phyloP scores from a whole-genome alignment of 352 stramenopile species.

The Pythium chondricola region DNA sequence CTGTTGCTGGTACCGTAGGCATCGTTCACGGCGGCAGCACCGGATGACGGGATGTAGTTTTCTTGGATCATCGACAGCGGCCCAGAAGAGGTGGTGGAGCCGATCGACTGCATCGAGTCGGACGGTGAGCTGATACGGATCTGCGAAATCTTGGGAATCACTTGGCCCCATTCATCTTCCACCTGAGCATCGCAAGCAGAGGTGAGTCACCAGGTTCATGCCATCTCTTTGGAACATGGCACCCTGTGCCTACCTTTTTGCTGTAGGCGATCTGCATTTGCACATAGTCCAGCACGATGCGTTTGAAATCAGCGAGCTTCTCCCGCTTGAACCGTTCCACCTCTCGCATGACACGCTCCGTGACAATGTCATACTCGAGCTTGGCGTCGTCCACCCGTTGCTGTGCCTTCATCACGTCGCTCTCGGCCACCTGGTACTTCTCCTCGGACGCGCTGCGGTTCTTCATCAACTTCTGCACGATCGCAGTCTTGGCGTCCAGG shows the following conservation, averaged over 20 bases:
- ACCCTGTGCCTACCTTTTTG: slow-evolving; percentile 72
- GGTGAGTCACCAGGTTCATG: neutral
- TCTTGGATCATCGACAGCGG: slow-evolving; percentile 46
- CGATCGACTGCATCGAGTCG: slow-evolving; percentile 31
- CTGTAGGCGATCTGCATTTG: slow-evolving; percentile 97
- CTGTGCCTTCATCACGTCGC: slow-evolving; percentile 72
- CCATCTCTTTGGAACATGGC: too few relatives aligned
- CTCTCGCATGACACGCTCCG: slow-evolving; percentile 92
- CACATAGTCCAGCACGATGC: slow-evolving; percentile 96
- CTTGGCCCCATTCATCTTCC: slow-evolving; percentile 72
- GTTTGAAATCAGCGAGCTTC: slow-evolving; percentile 93
- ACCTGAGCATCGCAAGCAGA: slow-evolving; percentile 22
- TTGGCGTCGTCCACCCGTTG: slow-evolving; percentile 84
- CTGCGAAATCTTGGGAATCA: slow-evolving; percentile 63
- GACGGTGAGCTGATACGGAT: slow-evolving; percentile 60
- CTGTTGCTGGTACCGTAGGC: neutral
- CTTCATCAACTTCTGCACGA: slow-evolving; percentile 60
- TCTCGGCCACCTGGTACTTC: slow-evolving; percentile 86
- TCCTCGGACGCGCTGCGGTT: slow-evolving; percentile 62
- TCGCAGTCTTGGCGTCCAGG: slow-evolving; percentile 76
- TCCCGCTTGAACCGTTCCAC: slow-evolving; percentile 96
- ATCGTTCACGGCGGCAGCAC: neutral
- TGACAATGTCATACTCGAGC: slow-evolving; percentile 92
- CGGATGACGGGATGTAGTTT: slow-evolving; percentile 61
- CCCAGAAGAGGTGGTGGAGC: slow-evolving; percentile 19